Evolutionary conservation across 1,284 basidiomycete species (phyloP), one percentile per base, ranked within the genome.

Genomic region (Apiotrichum mycotoxinovorans): DNA sequence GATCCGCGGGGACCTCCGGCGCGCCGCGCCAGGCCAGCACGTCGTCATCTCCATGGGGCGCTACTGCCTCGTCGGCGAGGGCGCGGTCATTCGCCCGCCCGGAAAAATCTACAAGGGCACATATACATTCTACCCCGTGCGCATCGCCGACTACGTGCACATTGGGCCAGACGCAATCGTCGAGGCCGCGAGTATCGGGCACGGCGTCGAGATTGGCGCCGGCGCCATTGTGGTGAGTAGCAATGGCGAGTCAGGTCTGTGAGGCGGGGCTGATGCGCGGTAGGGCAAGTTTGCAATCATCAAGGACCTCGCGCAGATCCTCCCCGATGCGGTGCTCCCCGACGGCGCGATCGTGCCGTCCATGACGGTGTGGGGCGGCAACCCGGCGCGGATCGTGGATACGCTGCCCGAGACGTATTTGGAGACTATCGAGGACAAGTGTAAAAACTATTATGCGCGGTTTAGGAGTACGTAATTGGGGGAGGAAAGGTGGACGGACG

Each of bases 111-210:
- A 80, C 66, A 80, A 80, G 61, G 80, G 92, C 89, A 47, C 65
- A 57, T 97, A 96, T 82, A 97, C 96, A 66, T 98, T 96, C 77
- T 97, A 98, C 70, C 95, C 96, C 2, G 91, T 97, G 85, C 93
- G 95, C 73, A 86, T 98, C 27, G 90, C 91, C 2, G 94, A 98
- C 76, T 87, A 91, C 72, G 95, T 98, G 26, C 87, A 92, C 60
- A 90, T 99, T 49, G 96, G 95, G 5, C 83, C 87, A 18, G 84
- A 85, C 59, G 85, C 85, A 30, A 85, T 98, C 52, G 83, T 98
- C 17, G 94, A 99, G 78, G 95, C 96, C 1, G 93, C 94, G 0
- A 88, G 87, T 2, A 91, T 98, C 34, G 96, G 96, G 1, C 90
- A 87, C 69, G 87, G 94, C 65, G 93, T 98, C 38, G 87, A 94